Evolutionary conservation across 2,329 filamentous ascomycete genomes (phyloP).

Genomic region (Xylariales sp.): DNA sequence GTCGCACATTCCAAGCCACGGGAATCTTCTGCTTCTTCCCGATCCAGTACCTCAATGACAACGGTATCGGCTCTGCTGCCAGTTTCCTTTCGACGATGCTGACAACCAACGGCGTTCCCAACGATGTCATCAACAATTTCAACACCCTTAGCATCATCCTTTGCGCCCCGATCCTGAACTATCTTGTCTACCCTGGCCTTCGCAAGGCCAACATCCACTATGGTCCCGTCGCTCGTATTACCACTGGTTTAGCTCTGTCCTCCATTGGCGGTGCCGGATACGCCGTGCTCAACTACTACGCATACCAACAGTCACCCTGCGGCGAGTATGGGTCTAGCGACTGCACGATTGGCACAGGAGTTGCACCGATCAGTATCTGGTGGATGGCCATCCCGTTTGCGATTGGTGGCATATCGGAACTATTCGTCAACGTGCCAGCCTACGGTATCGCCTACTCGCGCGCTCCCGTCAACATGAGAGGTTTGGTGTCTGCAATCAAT

Average conservation of each 20-base stretch:
- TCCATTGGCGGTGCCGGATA: slow-evolving; percentile 40
- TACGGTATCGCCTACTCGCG: slow-evolving; percentile 49
- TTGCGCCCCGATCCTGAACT: slow-evolving; percentile 41
- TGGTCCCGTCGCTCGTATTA: slow-evolving; percentile 44
- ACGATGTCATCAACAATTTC: slow-evolving; percentile 46
- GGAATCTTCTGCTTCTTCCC: slow-evolving; percentile 56
- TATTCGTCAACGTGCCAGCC: slow-evolving; percentile 48
- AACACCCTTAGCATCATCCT: slow-evolving; percentile 45
- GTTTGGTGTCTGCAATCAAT: slow-evolving; percentile 45
- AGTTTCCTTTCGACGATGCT: slow-evolving; percentile 44
- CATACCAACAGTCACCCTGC: slow-evolving; percentile 37
- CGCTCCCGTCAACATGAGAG: slow-evolving; percentile 46
- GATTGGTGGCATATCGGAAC: slow-evolving; percentile 42
- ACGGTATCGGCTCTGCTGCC: slow-evolving; percentile 45
- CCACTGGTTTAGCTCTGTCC: slow-evolving; percentile 45
- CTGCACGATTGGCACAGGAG: slow-evolving; percentile 29
- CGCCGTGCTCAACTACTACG: slow-evolving; percentile 36
- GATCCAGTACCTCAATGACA: slow-evolving; percentile 39
- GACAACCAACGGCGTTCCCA: slow-evolving; percentile 44
- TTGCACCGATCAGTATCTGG: slow-evolving; percentile 46
- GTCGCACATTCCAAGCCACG: slow-evolving; percentile 53
- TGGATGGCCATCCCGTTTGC: slow-evolving; percentile 53
- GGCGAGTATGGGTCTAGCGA: slow-evolving; percentile 34
- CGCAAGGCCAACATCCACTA: slow-evolving; percentile 36
- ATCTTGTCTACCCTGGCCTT: slow-evolving; percentile 42